Percentiles rank a stretch among this genome's conserved stretches.
These are phyloP conservation scores for Gloeophyllum trabeum DNA, from an alignment of 768 basidiomycete species.

Conservation along the genomic window DNA sequence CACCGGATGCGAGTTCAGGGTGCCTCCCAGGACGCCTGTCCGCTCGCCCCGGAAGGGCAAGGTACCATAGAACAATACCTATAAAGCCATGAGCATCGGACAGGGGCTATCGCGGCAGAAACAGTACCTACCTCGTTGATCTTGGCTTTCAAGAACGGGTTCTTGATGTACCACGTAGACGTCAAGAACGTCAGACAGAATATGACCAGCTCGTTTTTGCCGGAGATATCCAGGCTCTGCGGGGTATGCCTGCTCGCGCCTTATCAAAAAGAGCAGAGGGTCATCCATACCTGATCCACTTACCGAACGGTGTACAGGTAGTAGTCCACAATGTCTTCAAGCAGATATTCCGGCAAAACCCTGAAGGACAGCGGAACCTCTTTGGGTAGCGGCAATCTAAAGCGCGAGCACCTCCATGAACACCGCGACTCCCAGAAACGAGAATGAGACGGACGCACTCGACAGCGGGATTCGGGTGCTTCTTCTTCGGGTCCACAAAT, in stretches of 20 bases:
- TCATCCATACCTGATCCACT: slow-evolving; percentile 12
- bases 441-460: slow-evolving; percentile 38
- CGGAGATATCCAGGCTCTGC: slow-evolving; percentile 71
- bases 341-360: slow-evolving; percentile 84
- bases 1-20: slow-evolving; percentile 76
- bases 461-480: slow-evolving; percentile 59
- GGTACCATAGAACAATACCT: slow-evolving; percentile 70
- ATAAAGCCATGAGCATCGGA: slow-evolving; percentile 4
- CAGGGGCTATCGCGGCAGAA: not conserved
- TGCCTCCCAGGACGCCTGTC: slow-evolving; percentile 66
- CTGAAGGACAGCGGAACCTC: slow-evolving; percentile 81
- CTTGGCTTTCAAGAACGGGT: slow-evolving; percentile 94
- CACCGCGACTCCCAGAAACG: not conserved
- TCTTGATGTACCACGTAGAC: slow-evolving; percentile 97
- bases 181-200: slow-evolving; percentile 88
- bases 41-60: slow-evolving; percentile 54
- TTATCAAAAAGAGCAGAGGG: no score
- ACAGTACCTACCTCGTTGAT: slow-evolving; percentile 68
- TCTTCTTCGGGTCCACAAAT: slow-evolving; percentile 70
- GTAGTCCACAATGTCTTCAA: slow-evolving; percentile 91
- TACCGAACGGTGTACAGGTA: slow-evolving; percentile 77
- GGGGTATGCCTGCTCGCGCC: slow-evolving; percentile 42
- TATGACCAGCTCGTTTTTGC: slow-evolving; percentile 77
- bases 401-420: not conserved
- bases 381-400: slow-evolving; percentile 75